A percentile compares a stretch with the other conserved stretches of the same genome.
These are phyloP conservation scores for Ogataea pignaliae DNA, from an alignment of 805 yeast species.

Conservation along the genomic window DNA sequence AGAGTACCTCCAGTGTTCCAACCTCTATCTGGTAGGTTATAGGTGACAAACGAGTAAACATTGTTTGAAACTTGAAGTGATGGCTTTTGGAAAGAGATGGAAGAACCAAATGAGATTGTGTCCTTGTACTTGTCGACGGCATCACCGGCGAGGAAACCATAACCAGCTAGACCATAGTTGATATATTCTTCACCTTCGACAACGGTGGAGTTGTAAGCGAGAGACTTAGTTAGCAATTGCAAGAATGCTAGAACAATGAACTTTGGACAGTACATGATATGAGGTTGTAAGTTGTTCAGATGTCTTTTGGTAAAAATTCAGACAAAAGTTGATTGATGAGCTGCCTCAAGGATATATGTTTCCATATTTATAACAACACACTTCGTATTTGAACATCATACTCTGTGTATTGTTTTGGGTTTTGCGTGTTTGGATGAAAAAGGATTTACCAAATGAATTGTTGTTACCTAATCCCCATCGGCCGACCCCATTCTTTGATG, in stretches of 20 bases:
- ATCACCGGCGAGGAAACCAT: slow-evolving; percentile 24
- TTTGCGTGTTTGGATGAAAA: too few species aligned
- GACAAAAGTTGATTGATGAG: too few species aligned
- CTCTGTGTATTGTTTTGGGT: too few species aligned
- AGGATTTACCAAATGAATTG: too few species aligned
- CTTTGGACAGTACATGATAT: background rate
- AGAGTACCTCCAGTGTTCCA: slow-evolving; percentile 31
- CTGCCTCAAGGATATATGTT: too few species aligned
- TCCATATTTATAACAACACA: too few species aligned
- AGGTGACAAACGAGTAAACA: slow-evolving; percentile 25
- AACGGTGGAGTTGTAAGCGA: slow-evolving; percentile 13
- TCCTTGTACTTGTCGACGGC: slow-evolving; percentile 27
- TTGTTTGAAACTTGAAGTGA: slow-evolving; percentile 21
- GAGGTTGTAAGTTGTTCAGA: background rate
- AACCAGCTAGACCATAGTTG: slow-evolving; percentile 27
- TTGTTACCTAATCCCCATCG: too few species aligned
- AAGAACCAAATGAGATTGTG: slow-evolving; percentile 31
- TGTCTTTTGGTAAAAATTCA: too few species aligned
- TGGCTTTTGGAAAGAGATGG: slow-evolving; percentile 22
- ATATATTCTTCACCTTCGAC: slow-evolving; percentile 22
- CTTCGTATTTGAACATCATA: too few species aligned
- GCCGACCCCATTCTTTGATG: too few species aligned
- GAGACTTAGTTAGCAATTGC: slow-evolving; percentile 6
- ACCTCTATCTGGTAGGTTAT: slow-evolving; percentile 31
- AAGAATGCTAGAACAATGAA: slow-evolving; percentile 3